Base-by-base conservation (phyloP, 768 basidiomycete species). In the Leccinum longicurvipes region DNA sequence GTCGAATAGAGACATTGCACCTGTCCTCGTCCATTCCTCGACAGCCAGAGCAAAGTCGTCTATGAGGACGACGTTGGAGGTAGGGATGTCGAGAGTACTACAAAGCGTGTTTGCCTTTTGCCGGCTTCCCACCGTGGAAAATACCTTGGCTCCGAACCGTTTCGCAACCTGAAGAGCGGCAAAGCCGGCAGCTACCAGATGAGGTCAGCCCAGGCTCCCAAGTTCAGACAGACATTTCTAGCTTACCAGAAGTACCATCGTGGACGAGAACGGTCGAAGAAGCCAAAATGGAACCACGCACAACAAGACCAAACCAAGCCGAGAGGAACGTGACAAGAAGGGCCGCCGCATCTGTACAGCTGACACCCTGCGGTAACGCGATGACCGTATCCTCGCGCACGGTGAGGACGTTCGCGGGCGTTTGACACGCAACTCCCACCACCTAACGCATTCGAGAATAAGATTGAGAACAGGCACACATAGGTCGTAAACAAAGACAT, bases 121-220 rank as follows among this genome's bases (percentile, higher is more conserved):
- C 32, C 48, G 46, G 19, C 32, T 58, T 10, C 50, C 10, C 14
- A 70, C 69, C 8, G 67, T 70, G 28, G 55, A 56, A 47, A 70
- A 60, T 1, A 64, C 55, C 19, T 56, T 63, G 1, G 63, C 61
- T 3, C 50, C 53, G 25, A 63, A 58, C 4, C 65, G 64, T 39
- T 65, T 62, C 14, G 60, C 64, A 14, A 70, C 31, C 46, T 68
- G 68, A n/a, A 70, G 24, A 19, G 69, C 69, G 28, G 63, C 61
- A 2, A 42, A 66, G 10, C 69, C 69, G 39, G 54, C 60, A 47
- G 53, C 69, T 69, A 19, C 24, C 24, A 48, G 31, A 17, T 2
- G 21, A 25, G 39, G 19, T 58, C 19, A 62, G 57, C 15, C 31
- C 24, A 34, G 1, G 9, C n/a, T 29, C 23, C 12, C 6, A 11